Percentiles rank a stretch among this genome's conserved stretches.
Evolutionary conservation across 768 basidiomycete species (phyloP).

Genomic region (Tricholoma flavovirens): DNA sequence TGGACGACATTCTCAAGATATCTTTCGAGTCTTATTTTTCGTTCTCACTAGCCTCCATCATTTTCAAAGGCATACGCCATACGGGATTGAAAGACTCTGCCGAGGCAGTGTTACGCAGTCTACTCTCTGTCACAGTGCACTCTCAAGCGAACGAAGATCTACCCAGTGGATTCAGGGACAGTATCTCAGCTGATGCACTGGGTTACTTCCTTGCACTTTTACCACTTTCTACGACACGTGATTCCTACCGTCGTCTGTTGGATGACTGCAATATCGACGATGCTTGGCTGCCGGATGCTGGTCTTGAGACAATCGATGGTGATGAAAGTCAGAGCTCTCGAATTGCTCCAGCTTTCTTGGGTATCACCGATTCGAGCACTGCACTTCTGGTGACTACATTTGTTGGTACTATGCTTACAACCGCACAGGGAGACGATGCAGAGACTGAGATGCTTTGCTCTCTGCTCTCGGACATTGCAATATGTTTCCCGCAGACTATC

Average conservation of each 20-base stretch:
- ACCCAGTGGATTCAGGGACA: conserved; percentile 34
- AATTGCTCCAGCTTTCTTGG: conserved; percentile 53
- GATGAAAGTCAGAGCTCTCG: conserved; percentile 41
- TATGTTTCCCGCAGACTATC: conserved; percentile 64
- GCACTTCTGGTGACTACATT: conserved; percentile 76
- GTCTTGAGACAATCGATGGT: conserved; percentile 32
- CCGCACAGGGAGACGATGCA: conserved; percentile 71
- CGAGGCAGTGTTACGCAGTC: conserved; percentile 52
- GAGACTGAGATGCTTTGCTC: conserved; percentile 80
- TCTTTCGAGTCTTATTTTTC: conserved; percentile 78
- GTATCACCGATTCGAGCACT: conserved; percentile 52
- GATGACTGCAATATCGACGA: conserved; percentile 56
- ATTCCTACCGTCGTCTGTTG: conserved; percentile 54
- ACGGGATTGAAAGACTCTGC: conserved; percentile 57
- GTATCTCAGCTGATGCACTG: conserved; percentile 54
- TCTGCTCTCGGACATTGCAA: conserved; percentile 66
- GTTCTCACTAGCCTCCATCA: conserved; percentile 73
- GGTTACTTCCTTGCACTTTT: conserved; percentile 80
- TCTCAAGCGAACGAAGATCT: conserved; percentile 26
- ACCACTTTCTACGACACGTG: conserved; percentile 55
- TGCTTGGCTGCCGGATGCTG: conserved; percentile 35
- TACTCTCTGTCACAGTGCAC: conserved; percentile 56
- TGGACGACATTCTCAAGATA: conserved; percentile 68
- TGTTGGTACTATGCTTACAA: conserved; percentile 65
- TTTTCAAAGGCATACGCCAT: conserved; percentile 84